Base-by-base conservation (phyloP, 75 land plant genomes). In the Selaginella moellendorffii region DNA sequence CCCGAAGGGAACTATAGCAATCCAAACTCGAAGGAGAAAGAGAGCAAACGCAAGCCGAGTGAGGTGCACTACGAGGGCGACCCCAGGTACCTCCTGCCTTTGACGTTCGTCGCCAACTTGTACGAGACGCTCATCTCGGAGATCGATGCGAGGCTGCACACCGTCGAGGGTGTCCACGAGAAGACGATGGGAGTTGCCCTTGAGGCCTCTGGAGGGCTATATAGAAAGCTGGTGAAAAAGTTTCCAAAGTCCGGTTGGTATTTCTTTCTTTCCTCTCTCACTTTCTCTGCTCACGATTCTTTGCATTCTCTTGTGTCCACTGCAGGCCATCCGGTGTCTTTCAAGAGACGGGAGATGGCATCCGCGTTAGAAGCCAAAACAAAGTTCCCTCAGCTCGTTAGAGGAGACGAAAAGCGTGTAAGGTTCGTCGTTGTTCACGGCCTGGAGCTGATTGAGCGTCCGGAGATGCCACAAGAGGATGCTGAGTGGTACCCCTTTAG, bases 401-500 rank as follows among this genome's bases (percentile, higher is more conserved):
- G 46, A 36, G 46, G 46, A 36, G 99, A 93, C 61, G 99, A 90
- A 68, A 95, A 95, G 71, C 85, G 99, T 63, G 99, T 95, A 56
- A 87, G 99, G 18, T 95, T 95, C 86, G 91, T 95, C 18, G 99
- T 95, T 0, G 85, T 95, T 22, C 95, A 95, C 81, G 99, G 99
- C 26, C 75, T 95, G 71, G 79, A 71, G 51, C 81, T 95, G 67
- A 83, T 82, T 28, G 99, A 95, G 51, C 89, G 82, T 31, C 99
- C 99, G 52, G 72, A 54, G 42, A 66, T 95, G 67, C 20, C 77
- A 27, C 63, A 71, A 26, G 88, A 80, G 52, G 92, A 95, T 82
- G 97, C 92, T 23, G 91, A 95, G 60, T 95, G 99, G 99, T 95
- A 73, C 0, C 2, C 20, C 1, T 2, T 63, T 72, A n/a, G n/a